phyloP scores from a whole-genome alignment of 2,329 filamentous ascomycete genomes.

The Cladosporium cucumerinum region DNA sequence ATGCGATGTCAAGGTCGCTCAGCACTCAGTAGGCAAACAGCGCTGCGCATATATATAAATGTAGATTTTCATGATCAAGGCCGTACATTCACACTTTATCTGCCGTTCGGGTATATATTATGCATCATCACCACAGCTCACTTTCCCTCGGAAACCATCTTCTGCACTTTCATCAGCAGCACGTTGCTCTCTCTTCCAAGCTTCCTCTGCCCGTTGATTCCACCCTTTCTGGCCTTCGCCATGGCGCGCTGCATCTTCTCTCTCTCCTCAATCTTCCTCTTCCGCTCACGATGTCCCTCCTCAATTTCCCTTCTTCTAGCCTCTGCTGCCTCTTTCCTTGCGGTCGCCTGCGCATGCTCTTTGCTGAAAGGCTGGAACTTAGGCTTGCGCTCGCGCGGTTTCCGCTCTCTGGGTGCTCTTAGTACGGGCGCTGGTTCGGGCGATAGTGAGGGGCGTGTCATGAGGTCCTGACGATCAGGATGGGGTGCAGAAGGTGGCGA shows the following conservation, averaged over 20 bases:
- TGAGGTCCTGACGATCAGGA: slow-evolving; percentile 34
- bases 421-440: slow-evolving; percentile 18
- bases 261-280: slow-evolving; percentile 55
- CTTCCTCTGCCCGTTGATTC: slow-evolving; percentile 70
- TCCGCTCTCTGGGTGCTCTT: slow-evolving; percentile 24
- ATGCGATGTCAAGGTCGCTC: too few species aligned
- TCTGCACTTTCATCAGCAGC: slow-evolving; percentile 73
- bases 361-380: slow-evolving; percentile 13
- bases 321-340: slow-evolving; percentile 61
- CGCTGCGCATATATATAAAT: too few species aligned
- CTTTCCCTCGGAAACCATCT: slow-evolving; percentile 53
- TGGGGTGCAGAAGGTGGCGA: slow-evolving; percentile 46
- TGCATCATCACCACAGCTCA: not conserved
- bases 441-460: slow-evolving; percentile 19
- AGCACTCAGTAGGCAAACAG: too few species aligned
- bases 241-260: slow-evolving; percentile 68
- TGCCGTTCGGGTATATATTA: slow-evolving; percentile 4
- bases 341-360: slow-evolving; percentile 27
- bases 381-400: slow-evolving; percentile 17
- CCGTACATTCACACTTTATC: not conserved
- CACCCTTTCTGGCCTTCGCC: slow-evolving; percentile 58
- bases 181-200: slow-evolving; percentile 77
- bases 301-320: slow-evolving; percentile 57
- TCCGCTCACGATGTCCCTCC: slow-evolving; percentile 60
- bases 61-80: not conserved